Evolutionary conservation across 768 basidiomycete genomes (phyloP).

Genomic region (Mycena metata): DNA sequence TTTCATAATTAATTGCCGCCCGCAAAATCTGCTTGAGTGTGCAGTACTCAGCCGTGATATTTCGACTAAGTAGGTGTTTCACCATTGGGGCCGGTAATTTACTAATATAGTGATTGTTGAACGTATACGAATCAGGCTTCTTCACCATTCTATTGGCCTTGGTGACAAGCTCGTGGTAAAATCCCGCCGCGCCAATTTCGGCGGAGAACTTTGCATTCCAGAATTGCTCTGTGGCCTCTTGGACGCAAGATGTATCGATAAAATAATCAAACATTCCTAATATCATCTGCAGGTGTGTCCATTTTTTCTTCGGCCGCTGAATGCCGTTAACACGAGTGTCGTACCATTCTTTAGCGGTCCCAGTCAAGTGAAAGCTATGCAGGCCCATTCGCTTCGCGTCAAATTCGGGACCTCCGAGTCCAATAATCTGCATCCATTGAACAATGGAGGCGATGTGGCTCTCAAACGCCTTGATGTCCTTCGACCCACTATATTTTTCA

Average conservation of each 20-base stretch:
- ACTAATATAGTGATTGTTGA: background rate
- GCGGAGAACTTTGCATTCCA: background rate
- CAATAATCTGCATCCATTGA: background rate
- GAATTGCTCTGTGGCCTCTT: constrained; percentile 6
- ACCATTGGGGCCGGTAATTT: background rate
- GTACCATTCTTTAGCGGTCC: constrained; percentile 7
- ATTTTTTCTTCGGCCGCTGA: background rate
- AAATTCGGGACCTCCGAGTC: background rate
- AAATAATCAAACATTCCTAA: constrained; percentile 15
- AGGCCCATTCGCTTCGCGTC: background rate
- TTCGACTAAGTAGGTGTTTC: background rate
- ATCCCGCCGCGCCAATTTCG: background rate
- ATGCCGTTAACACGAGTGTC: background rate
- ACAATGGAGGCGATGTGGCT: background rate
- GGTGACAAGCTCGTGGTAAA: constrained; percentile 1
- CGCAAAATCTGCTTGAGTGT: background rate
- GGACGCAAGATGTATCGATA: constrained; percentile 2
- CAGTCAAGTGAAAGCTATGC: constrained; percentile 12
- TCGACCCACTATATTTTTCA: constrained; percentile 2
- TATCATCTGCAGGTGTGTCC: constrained; percentile 22
- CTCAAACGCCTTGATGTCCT: constrained; percentile 8
- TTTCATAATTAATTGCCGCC: background rate
- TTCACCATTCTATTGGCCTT: constrained; percentile 1
- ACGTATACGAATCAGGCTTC: constrained; percentile 5
- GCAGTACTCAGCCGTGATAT: background rate